phyloP scores from a whole-genome alignment of 208 protist species.

The Crithidia sp. region DNA sequence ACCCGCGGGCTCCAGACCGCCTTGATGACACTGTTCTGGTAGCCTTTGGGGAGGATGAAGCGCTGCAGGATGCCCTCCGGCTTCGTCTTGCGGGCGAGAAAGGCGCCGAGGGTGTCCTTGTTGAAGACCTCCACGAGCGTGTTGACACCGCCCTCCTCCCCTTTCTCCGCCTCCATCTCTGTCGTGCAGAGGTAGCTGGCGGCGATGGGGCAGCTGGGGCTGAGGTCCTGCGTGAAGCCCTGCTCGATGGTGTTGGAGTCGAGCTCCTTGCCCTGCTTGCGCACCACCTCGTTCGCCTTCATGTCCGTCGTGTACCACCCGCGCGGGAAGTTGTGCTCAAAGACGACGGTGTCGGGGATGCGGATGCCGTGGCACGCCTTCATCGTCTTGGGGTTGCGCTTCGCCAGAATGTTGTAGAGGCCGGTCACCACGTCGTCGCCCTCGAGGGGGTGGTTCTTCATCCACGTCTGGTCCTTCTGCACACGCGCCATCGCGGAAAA shows the following conservation, averaged over 20 bases:
- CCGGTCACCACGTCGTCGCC: constrained; percentile 79
- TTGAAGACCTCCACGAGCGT: constrained; percentile 89
- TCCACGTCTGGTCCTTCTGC: constrained; percentile 65
- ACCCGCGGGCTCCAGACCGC: constrained; percentile 87
- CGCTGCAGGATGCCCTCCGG: constrained; percentile 86
- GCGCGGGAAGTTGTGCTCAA: constrained; percentile 90
- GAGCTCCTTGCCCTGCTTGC: constrained; percentile 87
- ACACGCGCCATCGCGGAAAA: constrained; percentile 32
- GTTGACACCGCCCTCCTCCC: constrained; percentile 49
- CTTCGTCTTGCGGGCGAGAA: constrained; percentile 83
- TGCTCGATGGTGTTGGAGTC: constrained; percentile 83
- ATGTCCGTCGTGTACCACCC: constrained; percentile 89
- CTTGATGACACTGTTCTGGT: constrained; percentile 86
- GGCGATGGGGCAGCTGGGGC: constrained; percentile 64
- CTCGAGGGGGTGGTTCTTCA: constrained; percentile 89
- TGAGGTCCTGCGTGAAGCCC: constrained; percentile 58
- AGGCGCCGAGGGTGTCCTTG: constrained; percentile 74
- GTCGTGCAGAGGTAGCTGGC: constrained; percentile 72
- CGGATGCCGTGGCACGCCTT: constrained; percentile 80
- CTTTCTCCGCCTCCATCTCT: constrained; percentile 48
- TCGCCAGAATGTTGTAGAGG: constrained; percentile 84
- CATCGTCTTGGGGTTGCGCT: constrained; percentile 87
- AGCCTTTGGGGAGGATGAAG: constrained; percentile 87
- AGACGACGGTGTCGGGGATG: constrained; percentile 88
- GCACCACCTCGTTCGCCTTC: constrained; percentile 82